phyloP scores from a whole-genome alignment of 306 rosid genomes.

The Alnus rubra region DNA sequence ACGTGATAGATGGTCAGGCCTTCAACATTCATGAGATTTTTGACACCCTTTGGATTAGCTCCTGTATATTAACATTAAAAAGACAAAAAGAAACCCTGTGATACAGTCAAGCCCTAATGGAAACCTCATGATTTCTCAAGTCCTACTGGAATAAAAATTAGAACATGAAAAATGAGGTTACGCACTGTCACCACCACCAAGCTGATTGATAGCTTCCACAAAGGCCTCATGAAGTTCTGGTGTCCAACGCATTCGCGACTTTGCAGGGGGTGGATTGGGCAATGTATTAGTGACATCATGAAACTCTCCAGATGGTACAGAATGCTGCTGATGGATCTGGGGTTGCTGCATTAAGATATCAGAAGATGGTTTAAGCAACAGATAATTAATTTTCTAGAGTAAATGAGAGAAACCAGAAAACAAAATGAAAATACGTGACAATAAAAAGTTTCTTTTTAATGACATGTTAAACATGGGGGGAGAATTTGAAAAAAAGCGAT shows the following conservation, averaged over 20 bases:
- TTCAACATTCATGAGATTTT: constrained; percentile 79
- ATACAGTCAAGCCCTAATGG: not conserved
- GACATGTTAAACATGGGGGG: not conserved
- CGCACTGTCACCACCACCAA: constrained; percentile 91
- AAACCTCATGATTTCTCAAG: constrained; percentile 10
- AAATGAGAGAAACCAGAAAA: no score
- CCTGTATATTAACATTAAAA: constrained; percentile 49
- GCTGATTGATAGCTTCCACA: constrained; percentile 84
- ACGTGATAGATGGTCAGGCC: constrained; percentile 95
- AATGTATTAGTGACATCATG: constrained; percentile 38
- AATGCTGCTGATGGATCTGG: constrained; percentile 41
- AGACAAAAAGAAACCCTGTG: not conserved
- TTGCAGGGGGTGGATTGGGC: constrained; percentile 50
- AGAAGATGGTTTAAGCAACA: constrained; percentile 38
- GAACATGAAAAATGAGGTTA: constrained; percentile 21
- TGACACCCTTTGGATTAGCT: constrained; percentile 96
- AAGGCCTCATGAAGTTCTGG: constrained; percentile 96
- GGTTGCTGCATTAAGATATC: constrained; percentile 48
- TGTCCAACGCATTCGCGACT: constrained; percentile 96
- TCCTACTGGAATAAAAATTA: not conserved
- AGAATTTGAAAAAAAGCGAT: not conserved
- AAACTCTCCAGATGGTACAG: constrained; percentile 47
- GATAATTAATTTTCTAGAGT: constrained; percentile 6
- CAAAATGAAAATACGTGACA: constrained; percentile 13
- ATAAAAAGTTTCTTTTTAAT: constrained; percentile 18